Evolutionary conservation across 306 rosid genomes (phyloP).

Genomic region (Canavalia ensiformis): DNA sequence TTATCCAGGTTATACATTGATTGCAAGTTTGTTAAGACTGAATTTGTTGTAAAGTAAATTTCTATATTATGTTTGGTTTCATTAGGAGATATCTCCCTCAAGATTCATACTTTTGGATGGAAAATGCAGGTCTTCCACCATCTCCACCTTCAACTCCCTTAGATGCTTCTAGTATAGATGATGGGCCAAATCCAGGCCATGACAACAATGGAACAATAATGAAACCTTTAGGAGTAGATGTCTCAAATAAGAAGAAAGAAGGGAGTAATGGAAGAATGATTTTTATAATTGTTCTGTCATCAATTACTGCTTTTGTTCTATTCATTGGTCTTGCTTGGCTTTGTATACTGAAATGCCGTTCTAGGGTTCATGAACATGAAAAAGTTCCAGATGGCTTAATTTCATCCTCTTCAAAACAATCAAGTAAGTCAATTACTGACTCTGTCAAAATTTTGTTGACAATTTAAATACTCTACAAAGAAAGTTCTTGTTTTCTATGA

Average conservation of each 20-base stretch:
- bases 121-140: slow-evolving; percentile 90
- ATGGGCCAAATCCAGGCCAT: slow-evolving; percentile 64
- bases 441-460: not conserved
- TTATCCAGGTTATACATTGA: slow-evolving; percentile 75
- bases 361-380: slow-evolving; percentile 45
- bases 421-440: slow-evolving; percentile 59
- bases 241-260: slow-evolving; percentile 66
- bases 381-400: slow-evolving; percentile 57
- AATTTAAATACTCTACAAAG: slow-evolving; percentile 12
- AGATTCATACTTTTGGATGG: slow-evolving; percentile 43
- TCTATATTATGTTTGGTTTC: slow-evolving; percentile 29
- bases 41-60: slow-evolving; percentile 6
- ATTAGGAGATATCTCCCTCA: slow-evolving; percentile 21
- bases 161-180: slow-evolving; percentile 62
- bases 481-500: slow-evolving; percentile 30
- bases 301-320: slow-evolving; percentile 71
- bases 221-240: slow-evolving; percentile 89
- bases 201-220: slow-evolving; percentile 63
- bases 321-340: slow-evolving; percentile 75
- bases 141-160: slow-evolving; percentile 84
- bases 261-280: slow-evolving; percentile 62
- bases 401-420: slow-evolving; percentile 62
- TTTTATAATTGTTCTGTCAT: slow-evolving; percentile 69
- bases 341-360: slow-evolving; percentile 62
- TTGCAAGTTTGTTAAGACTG: slow-evolving; percentile 17